phyloP scores from a whole-genome alignment of 345 rosid species.

The Gossypium herbaceum region DNA sequence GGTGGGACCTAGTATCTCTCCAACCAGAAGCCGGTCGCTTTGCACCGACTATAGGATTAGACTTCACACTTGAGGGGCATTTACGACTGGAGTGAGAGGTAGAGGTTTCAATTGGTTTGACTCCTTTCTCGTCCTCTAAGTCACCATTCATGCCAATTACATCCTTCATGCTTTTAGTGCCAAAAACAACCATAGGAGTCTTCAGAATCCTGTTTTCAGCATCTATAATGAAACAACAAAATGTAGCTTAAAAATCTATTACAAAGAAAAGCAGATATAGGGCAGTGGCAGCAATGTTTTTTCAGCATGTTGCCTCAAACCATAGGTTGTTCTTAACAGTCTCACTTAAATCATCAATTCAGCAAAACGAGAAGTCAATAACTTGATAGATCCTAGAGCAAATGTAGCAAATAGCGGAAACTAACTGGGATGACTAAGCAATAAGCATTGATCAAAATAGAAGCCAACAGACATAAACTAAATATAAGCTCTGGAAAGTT shows the following conservation, averaged over 20 bases:
- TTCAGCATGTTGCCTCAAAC: constrained; percentile 12
- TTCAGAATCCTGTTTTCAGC: constrained; percentile 23
- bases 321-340: neutral
- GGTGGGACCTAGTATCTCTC: constrained; percentile 72
- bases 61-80: constrained; percentile 34
- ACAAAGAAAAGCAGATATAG: neutral
- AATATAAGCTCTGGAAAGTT: constrained; percentile 21
- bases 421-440: neutral
- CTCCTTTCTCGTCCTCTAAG: constrained; percentile 31
- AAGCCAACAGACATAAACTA: neutral
- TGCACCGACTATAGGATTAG: constrained; percentile 38
- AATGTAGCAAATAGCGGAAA: constrained; percentile 6
- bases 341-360: neutral
- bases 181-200: constrained; percentile 19
- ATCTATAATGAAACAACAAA: constrained; percentile 26
- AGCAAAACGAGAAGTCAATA: constrained; percentile 4
- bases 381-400: neutral
- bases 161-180: constrained; percentile 33
- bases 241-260: constrained; percentile 12
- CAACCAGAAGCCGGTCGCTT: constrained; percentile 70
- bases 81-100: constrained; percentile 24
- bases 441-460: constrained; percentile 1
- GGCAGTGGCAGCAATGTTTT: constrained; percentile 2
- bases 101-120: constrained; percentile 36
- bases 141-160: constrained; percentile 27